These are phyloP conservation scores for Kazachstania viticola DNA, from an alignment of 805 yeast species.

Conservation along the genomic window DNA sequence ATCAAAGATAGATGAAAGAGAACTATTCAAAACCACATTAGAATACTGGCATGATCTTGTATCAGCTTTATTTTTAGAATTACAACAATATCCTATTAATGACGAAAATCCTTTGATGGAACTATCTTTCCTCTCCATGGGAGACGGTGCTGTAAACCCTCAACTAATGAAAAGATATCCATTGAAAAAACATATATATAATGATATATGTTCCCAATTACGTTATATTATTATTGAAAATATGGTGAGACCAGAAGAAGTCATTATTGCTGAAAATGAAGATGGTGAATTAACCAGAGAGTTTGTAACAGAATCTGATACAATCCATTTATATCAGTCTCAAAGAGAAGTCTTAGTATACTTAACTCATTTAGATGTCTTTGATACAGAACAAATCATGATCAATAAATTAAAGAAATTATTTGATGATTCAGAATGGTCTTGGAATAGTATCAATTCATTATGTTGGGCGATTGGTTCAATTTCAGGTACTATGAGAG, in stretches of 20 bases:
- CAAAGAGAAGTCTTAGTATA: constrained; percentile 94
- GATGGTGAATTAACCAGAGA: constrained; percentile 98
- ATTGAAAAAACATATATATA: constrained; percentile 75
- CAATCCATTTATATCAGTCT: constrained; percentile 87
- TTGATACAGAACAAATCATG: constrained; percentile 89
- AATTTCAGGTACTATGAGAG: constrained; percentile 95
- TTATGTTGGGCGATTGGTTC: constrained; percentile 99
- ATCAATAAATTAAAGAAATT: constrained; percentile 47
- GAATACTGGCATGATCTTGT: constrained; percentile 92
- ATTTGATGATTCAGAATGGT: constrained; percentile 78
- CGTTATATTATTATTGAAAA: constrained; percentile 91
- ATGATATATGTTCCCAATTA: constrained; percentile 66
- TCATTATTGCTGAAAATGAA: constrained; percentile 90
- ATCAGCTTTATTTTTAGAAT: constrained; percentile 70
- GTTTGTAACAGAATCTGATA: constrained; percentile 92
- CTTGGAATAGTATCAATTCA: constrained; percentile 92
- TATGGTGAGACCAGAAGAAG: constrained; percentile 98
- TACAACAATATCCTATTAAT: constrained; percentile 62
- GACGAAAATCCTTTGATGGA: constrained; percentile 73
- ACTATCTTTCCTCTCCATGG: constrained; percentile 37
- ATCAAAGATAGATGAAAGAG: constrained; percentile 89
- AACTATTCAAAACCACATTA: constrained; percentile 85
- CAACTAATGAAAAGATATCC: constrained; percentile 65
- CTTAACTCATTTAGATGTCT: constrained; percentile 88
- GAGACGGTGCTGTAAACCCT: constrained; percentile 83